A percentile compares a stretch with the other conserved stretches of the same genome.
phyloP scores from a whole-genome alignment of 345 rosid genomes.

The Hirschfeldia incana region DNA sequence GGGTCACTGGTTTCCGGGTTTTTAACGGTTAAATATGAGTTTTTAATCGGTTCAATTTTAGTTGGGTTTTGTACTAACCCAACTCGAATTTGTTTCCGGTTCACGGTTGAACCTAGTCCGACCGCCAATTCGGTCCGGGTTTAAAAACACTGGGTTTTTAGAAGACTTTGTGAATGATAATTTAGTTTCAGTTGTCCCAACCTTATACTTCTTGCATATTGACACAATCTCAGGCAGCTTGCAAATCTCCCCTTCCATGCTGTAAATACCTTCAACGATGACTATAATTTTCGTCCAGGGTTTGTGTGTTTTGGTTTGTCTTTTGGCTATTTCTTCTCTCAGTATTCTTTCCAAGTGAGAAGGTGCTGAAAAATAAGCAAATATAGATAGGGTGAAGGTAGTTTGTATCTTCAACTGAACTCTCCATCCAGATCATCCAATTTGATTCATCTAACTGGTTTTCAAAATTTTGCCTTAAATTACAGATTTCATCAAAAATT shows the following conservation, averaged over 20 bases:
- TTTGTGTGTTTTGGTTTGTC: slow-evolving; percentile 90
- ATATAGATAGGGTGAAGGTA: neutral
- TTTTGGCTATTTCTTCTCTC: slow-evolving; percentile 91
- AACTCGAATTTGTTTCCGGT: no score
- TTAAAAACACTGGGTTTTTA: slow-evolving; percentile 6
- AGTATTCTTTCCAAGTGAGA: slow-evolving; percentile 89
- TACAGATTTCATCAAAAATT: neutral
- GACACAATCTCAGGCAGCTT: slow-evolving; percentile 88
- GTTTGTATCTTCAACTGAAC: neutral
- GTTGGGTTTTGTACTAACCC: no score
- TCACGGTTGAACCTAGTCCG: no score
- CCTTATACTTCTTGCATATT: slow-evolving; percentile 94
- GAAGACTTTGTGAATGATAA: neutral
- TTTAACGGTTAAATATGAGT: no score
- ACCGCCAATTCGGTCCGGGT: no score
- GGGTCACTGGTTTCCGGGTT: no score
- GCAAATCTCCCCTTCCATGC: slow-evolving; percentile 96
- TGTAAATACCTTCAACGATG: slow-evolving; percentile 87
- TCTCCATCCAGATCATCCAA: neutral
- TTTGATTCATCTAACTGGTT: neutral
- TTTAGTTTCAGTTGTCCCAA: slow-evolving; percentile 22
- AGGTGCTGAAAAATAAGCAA: slow-evolving; percentile 57
- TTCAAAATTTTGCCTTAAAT: neutral
- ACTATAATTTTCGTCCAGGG: slow-evolving; percentile 97
- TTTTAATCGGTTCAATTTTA: no score